Percentiles rank a stretch among this genome's conserved stretches.
phyloP scores from a whole-genome alignment of 257 asterid genomes.

The Solanum gracilifrons region DNA sequence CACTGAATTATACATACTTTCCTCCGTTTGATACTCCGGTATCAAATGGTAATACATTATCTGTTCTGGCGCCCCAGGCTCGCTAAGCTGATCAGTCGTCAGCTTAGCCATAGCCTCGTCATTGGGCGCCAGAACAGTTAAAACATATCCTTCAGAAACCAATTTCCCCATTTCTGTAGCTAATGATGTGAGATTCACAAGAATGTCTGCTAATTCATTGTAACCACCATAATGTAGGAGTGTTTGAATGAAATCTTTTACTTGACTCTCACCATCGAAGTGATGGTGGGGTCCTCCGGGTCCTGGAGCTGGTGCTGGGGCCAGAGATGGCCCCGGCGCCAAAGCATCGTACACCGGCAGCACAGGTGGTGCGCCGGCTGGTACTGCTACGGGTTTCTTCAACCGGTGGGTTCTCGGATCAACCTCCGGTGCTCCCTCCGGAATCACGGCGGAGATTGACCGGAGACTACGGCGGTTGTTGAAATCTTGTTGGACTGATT shows the following conservation, averaged over 20 bases:
- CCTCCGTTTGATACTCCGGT: slow-evolving; percentile 15
- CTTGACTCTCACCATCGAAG: slow-evolving; percentile 88
- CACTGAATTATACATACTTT: slow-evolving; percentile 45
- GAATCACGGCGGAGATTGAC: slow-evolving; percentile 69
- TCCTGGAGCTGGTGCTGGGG: slow-evolving; percentile 91
- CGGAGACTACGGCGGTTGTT: slow-evolving; percentile 50
- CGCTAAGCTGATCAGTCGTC: slow-evolving; percentile 80
- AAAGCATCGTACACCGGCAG: slow-evolving; percentile 8
- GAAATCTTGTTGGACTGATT: slow-evolving; percentile 13
- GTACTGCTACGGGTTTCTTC: not conserved
- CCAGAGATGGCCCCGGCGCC: slow-evolving; percentile 15
- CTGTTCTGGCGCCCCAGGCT: slow-evolving; percentile 97
- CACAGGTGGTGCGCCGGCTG: slow-evolving; percentile 12
- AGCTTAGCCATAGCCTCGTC: slow-evolving; percentile 98
- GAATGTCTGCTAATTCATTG: slow-evolving; percentile 83
- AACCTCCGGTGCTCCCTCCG: slow-evolving; percentile 80
- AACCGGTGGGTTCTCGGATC: slow-evolving; percentile 61
- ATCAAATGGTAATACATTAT: slow-evolving; percentile 21
- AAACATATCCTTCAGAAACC: slow-evolving; percentile 82
- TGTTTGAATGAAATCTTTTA: slow-evolving; percentile 85
- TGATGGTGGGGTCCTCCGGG: slow-evolving; percentile 92
- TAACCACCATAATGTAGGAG: slow-evolving; percentile 90
- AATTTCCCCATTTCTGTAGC: slow-evolving; percentile 91
- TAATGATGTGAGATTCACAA: slow-evolving; percentile 76
- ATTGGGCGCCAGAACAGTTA: slow-evolving; percentile 89